Evolutionary conservation across 106 monocot species (phyloP).

Genomic region (Platanthera guangdongensis): DNA sequence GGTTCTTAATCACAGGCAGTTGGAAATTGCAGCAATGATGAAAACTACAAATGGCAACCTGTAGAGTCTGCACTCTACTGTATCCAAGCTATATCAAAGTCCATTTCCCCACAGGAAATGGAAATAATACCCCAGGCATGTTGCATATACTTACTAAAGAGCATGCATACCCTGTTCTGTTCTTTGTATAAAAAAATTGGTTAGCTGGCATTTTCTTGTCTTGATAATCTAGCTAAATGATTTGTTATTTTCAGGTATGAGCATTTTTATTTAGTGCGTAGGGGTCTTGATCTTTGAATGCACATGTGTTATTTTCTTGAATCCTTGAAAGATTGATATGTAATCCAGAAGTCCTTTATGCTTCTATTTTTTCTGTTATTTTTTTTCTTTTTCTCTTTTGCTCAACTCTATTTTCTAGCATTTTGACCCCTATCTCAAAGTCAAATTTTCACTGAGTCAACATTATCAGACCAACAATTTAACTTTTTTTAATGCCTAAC

Average conservation of each 20-base stretch:
- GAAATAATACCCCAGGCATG: conserved; percentile 89
- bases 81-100: conserved; percentile 81
- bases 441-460: too few relatives aligned
- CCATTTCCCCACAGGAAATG: conserved; percentile 54
- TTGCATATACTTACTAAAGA: neutral
- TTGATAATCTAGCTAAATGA: neutral
- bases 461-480: neutral
- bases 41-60: conserved; percentile 63
- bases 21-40: conserved; percentile 34
- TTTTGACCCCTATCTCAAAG: too few relatives aligned
- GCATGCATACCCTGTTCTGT: neutral
- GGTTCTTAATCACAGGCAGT: conserved; percentile 47
- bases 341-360: neutral
- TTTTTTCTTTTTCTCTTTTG: too few relatives aligned
- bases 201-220: neutral
- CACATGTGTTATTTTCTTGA: neutral
- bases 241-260: neutral
- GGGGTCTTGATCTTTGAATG: neutral
- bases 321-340: neutral
- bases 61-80: conserved; percentile 78
- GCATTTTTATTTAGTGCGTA: neutral
- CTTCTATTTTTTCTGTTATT: neutral
- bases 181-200: neutral
- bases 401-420: neutral
- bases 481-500: neutral